Evolutionary conservation across 345 rosid species (phyloP).

Genomic region (Raphanus raphanistrum): DNA sequence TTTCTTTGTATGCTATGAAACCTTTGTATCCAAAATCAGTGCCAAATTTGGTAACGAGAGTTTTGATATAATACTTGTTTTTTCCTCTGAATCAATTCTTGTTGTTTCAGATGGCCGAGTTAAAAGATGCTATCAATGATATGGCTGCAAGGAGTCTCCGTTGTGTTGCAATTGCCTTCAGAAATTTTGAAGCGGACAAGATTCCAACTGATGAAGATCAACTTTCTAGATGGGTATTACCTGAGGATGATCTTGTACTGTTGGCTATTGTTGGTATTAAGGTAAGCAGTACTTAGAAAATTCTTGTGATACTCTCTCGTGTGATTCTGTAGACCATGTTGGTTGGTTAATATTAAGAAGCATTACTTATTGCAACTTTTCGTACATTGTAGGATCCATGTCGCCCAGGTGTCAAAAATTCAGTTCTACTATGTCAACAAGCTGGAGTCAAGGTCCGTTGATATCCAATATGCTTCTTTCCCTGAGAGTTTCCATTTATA

Average conservation of each 20-base stretch:
- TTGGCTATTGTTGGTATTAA: conserved; percentile 87
- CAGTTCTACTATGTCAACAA: conserved; percentile 71
- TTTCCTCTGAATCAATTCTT: conserved; percentile 25
- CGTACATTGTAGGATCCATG: conserved; percentile 83
- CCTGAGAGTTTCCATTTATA: background rate
- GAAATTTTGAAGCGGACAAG: conserved; percentile 58
- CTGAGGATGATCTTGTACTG: conserved; percentile 86
- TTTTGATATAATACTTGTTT: background rate
- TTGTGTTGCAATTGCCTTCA: conserved; percentile 87
- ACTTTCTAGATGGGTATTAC: conserved; percentile 68
- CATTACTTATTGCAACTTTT: conserved; percentile 8
- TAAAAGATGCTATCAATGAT: conserved; percentile 61
- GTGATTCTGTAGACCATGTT: conserved; percentile 5
- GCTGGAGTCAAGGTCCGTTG: conserved; percentile 86
- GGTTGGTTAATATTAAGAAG: background rate
- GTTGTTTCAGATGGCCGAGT: conserved; percentile 49
- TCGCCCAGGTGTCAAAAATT: conserved; percentile 75
- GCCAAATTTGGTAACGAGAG: background rate
- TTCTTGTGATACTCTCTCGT: background rate
- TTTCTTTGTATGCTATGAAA: background rate
- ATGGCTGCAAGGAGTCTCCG: conserved; percentile 92
- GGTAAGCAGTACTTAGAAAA: conserved; percentile 44
- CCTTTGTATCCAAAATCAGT: conserved; percentile 22
- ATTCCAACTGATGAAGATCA: conserved; percentile 73
- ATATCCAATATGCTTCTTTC: conserved; percentile 19